Evolutionary conservation across 257 asterid species (phyloP).

Genomic region (Solanum rostratum): DNA sequence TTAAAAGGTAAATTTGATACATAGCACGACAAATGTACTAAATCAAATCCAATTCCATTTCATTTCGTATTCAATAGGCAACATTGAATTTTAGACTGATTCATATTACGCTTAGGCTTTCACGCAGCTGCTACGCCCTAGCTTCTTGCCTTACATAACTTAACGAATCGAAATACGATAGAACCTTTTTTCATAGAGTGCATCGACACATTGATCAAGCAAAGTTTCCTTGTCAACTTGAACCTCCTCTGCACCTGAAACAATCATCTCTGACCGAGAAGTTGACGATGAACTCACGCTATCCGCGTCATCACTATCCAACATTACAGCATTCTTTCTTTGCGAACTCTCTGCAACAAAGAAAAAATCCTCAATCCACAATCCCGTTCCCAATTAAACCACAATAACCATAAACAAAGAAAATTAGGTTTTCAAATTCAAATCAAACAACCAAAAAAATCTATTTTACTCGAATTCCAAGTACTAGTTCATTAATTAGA

Average conservation of each 20-base stretch:
- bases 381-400: neutral
- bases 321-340: conserved; percentile 55
- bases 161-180: neutral
- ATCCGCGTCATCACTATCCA: conserved; percentile 73
- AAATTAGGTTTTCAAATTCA: neutral
- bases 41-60: neutral
- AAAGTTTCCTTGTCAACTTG: conserved; percentile 42
- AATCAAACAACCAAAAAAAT: neutral
- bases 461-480: neutral
- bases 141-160: too few species aligned
- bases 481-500: neutral
- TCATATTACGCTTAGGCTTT: neutral
- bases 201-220: conserved; percentile 69
- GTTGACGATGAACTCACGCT: conserved; percentile 62
- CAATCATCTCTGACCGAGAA: conserved; percentile 28
- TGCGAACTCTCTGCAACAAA: conserved; percentile 46
- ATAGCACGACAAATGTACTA: neutral
- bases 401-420: neutral
- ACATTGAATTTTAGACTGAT: neutral
- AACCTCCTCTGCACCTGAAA: conserved; percentile 41
- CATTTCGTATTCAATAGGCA: neutral
- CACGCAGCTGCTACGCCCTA: too few species aligned
- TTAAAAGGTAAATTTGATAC: neutral
- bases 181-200: conserved; percentile 85
- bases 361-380: neutral